Evolutionary conservation across 805 yeast species (phyloP).

Genomic region (Yamadazyma scolyti): DNA sequence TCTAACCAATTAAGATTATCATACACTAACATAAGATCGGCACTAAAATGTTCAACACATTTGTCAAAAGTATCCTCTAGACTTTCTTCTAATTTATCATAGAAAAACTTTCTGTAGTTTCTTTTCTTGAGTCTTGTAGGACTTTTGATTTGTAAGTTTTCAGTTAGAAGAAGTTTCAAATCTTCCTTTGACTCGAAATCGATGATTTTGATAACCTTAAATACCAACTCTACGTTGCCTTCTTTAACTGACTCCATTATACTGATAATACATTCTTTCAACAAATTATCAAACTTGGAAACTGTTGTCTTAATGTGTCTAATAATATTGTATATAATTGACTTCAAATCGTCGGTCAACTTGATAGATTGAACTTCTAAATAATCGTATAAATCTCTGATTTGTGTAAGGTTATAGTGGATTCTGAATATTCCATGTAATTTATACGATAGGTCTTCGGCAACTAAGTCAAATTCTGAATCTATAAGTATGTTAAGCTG

Average conservation of each 20-base stretch:
- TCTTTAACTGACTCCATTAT: conserved; percentile 71
- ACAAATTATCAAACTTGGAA: conserved; percentile 58
- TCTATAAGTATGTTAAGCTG: conserved; percentile 53
- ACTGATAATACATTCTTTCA: conserved; percentile 62
- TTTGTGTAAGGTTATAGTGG: conserved; percentile 66
- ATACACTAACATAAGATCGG: conserved; percentile 54
- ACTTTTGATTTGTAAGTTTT: conserved; percentile 24
- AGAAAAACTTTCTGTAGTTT: conserved; percentile 60
- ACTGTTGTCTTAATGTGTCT: conserved; percentile 46
- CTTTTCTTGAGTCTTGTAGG: conserved; percentile 40
- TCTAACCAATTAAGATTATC: conserved; percentile 80
- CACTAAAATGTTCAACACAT: conserved; percentile 51
- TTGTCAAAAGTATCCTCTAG: conserved; percentile 65
- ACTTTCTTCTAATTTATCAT: conserved; percentile 53
- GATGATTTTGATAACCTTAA: conserved; percentile 69
- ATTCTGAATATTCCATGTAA: conserved; percentile 58
- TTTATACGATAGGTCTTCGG: conserved; percentile 31
- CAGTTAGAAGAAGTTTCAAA: conserved; percentile 39
- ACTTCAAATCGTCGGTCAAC: conserved; percentile 60
- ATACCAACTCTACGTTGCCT: conserved; percentile 64
- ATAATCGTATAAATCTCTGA: conserved; percentile 78
- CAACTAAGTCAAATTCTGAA: conserved; percentile 30
- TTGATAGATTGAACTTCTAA: conserved; percentile 49
- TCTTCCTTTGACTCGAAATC: conserved; percentile 83
- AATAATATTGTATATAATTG: conserved; percentile 59